Evolutionary conservation across 495 filamentous ascomycete species (phyloP).

Genomic region (Penicillium bovifimosum): DNA sequence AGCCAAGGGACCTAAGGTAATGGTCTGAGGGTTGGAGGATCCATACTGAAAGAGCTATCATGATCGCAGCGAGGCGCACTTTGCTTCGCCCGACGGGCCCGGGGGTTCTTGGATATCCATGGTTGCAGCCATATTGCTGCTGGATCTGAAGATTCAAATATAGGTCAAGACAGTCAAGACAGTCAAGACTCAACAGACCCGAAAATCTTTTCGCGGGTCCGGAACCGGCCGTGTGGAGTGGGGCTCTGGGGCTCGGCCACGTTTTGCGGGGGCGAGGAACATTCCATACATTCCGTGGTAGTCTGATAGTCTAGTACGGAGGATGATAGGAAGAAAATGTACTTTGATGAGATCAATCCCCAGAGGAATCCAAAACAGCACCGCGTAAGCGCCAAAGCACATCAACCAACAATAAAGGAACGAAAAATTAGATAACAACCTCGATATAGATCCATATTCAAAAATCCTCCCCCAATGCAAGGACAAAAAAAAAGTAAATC

Average conservation of each 20-base stretch:
- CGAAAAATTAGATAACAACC: not conserved
- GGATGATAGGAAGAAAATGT: too few relatives aligned
- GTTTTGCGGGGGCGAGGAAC: not conserved
- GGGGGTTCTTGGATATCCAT: conserved; percentile 17
- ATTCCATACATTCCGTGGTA: too few relatives aligned
- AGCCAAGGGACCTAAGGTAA: too few relatives aligned
- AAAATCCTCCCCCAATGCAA: not conserved
- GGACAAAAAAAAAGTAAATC: not conserved
- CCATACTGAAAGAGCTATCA: conserved; percentile 26
- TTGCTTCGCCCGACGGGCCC: conserved; percentile 11
- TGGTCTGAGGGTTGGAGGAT: too few relatives aligned
- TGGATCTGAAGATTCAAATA: not conserved
- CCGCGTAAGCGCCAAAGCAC: not conserved
- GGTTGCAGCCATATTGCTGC: not conserved
- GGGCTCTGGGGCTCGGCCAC: not conserved
- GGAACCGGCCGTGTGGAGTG: not conserved
- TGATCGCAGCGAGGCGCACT: conserved; percentile 21
- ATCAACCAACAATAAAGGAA: not conserved
- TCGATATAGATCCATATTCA: not conserved
- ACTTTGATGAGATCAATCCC: too few relatives aligned
- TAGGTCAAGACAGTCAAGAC: too few relatives aligned
- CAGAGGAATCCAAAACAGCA: too few relatives aligned
- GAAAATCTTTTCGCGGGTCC: not conserved
- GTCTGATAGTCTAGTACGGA: too few relatives aligned
- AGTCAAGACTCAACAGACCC: not conserved